Evolutionary conservation across 768 basidiomycete species (phyloP).

Genomic region (Mycena polygramma): DNA sequence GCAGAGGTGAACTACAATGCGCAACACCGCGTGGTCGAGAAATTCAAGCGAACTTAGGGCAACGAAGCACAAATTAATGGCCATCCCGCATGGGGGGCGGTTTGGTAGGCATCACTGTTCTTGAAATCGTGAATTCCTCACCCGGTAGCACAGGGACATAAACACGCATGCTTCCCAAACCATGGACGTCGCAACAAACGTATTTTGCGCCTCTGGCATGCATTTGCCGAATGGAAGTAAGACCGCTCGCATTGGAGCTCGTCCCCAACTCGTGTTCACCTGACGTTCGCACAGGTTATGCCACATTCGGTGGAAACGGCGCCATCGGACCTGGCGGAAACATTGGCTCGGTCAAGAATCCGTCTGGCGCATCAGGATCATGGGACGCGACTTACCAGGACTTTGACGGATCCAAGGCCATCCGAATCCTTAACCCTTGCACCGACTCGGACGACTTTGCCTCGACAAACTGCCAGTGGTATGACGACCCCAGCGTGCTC

Average conservation of each 20-base stretch:
- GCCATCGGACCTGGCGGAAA: constrained; percentile 77
- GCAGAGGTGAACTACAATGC: constrained; percentile 63
- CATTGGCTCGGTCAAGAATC: constrained; percentile 64
- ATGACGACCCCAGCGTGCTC: constrained; percentile 72
- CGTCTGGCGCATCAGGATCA: constrained; percentile 58
- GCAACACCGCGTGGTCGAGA: background rate
- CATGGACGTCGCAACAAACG: constrained; percentile 82
- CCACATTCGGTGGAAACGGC: constrained; percentile 73
- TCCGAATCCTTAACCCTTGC: constrained; percentile 89
- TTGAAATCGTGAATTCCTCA: background rate
- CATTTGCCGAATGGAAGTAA: constrained; percentile 66
- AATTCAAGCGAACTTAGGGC: constrained; percentile 5
- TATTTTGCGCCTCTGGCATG: constrained; percentile 87
- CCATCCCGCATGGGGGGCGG: constrained; percentile 82
- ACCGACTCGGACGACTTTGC: constrained; percentile 59
- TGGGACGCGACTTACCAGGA: constrained; percentile 82
- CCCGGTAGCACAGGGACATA: constrained; percentile 50
- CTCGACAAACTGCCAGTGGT: constrained; percentile 74
- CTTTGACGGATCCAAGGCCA: constrained; percentile 83
- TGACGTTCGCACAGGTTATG: constrained; percentile 52
- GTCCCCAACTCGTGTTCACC: background rate
- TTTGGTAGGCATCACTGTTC: constrained; percentile 62
- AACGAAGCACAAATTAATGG: constrained; percentile 75
- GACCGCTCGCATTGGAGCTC: background rate
- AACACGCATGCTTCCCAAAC: constrained; percentile 64